Conservation (phyloP, 2,329 filamentous ascomycete genomes). For the Didymellaceae sp. region DNA sequence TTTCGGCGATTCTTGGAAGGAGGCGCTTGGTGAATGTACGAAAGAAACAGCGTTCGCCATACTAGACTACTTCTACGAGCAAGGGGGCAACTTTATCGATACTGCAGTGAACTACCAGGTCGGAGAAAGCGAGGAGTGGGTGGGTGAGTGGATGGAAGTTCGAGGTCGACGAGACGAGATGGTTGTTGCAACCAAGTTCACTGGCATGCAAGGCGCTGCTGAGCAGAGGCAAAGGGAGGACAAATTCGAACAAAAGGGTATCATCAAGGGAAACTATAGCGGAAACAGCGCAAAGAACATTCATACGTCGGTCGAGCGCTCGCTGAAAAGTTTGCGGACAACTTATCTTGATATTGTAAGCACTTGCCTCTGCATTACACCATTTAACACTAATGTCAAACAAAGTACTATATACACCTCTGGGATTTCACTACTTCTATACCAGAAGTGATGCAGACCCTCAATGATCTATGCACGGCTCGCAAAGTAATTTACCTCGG, state of each 20-base stretch:
- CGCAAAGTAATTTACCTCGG: slow-evolving; percentile 56
- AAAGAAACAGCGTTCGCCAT: slow-evolving; percentile 69
- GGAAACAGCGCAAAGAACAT: slow-evolving; percentile 38
- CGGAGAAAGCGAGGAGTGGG: slow-evolving; percentile 51
- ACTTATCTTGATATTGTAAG: slow-evolving; percentile 65
- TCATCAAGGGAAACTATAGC: slow-evolving; percentile 31
- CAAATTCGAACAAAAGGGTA: slow-evolving; percentile 11
- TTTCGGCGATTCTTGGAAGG: slow-evolving; percentile 55
- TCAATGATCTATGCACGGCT: slow-evolving; percentile 49
- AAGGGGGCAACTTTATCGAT: slow-evolving; percentile 77
- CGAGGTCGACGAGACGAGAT: slow-evolving; percentile 49
- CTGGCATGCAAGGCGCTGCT: slow-evolving; percentile 11
- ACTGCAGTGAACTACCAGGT: slow-evolving; percentile 56
- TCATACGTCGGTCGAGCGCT: slow-evolving; percentile 26
- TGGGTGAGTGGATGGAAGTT: slow-evolving; percentile 53
- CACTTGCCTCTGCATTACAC: neutral
- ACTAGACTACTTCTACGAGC: slow-evolving; percentile 69
- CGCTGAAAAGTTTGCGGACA: slow-evolving; percentile 55
- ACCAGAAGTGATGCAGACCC: slow-evolving; percentile 52
- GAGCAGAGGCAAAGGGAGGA: slow-evolving; percentile 11
- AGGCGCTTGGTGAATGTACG: slow-evolving; percentile 56
- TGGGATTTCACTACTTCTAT: slow-evolving; percentile 53
- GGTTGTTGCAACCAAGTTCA: slow-evolving; percentile 51
- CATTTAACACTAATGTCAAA: no score
- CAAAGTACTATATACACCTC: slow-evolving; percentile 47